These are phyloP conservation scores for Conoideocrella luteorostrata DNA, from an alignment of 2,329 filamentous ascomycete species.

Conservation along the genomic window DNA sequence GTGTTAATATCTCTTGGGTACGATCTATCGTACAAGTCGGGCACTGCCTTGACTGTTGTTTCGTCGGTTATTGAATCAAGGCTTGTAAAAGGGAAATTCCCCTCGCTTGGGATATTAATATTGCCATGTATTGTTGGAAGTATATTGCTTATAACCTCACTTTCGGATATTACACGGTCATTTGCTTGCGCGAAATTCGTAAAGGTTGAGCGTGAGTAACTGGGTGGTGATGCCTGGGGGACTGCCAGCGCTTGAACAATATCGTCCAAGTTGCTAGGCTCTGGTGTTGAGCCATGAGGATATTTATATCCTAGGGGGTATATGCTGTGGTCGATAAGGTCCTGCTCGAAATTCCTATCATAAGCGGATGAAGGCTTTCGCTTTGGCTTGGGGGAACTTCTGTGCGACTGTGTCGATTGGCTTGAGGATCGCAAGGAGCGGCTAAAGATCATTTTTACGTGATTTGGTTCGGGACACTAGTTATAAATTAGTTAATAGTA, in stretches of 20 bases:
- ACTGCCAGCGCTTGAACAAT: neutral
- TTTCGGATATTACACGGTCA: slow-evolving; percentile 27
- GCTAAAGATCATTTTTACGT: too few species aligned
- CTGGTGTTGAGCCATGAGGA: neutral
- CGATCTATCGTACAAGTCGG: slow-evolving; percentile 28
- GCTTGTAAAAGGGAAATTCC: slow-evolving; percentile 12
- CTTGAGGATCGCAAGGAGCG: neutral
- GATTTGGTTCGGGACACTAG: neutral
- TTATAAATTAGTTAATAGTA: neutral
- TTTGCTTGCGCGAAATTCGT: slow-evolving; percentile 21
- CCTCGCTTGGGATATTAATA: slow-evolving; percentile 1
- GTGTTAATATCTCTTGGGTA: slow-evolving; percentile 20
- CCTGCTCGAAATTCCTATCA: slow-evolving; percentile 4
- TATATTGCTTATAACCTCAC: slow-evolving; percentile 23
- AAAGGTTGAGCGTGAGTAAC: slow-evolving; percentile 23
- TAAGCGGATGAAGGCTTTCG: slow-evolving; percentile 4
- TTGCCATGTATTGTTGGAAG: slow-evolving; percentile 16
- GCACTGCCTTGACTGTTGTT: slow-evolving; percentile 23
- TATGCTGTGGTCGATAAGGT: slow-evolving; percentile 3
- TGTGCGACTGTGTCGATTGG: neutral
- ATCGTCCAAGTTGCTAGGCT: neutral
- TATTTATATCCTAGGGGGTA: neutral
- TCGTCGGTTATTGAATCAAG: slow-evolving; percentile 29
- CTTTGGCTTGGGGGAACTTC: neutral
- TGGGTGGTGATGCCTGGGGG: neutral